Conservation (phyloP, 257 asterid genomes). For the Ilex aquifolium region DNA sequence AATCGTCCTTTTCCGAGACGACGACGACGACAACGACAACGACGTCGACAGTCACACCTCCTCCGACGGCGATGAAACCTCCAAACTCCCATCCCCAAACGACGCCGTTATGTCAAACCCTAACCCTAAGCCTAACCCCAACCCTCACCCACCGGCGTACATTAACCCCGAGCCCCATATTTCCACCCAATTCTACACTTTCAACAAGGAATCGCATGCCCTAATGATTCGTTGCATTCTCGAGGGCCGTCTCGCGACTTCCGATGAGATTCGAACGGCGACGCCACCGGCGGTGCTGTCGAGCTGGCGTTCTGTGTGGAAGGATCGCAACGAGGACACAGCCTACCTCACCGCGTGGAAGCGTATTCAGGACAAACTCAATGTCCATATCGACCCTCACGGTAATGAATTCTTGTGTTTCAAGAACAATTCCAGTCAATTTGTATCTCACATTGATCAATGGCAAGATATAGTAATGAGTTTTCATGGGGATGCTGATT, state of each 20-base stretch:
- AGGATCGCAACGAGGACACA: conserved; percentile 94
- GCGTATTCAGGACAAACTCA: conserved; percentile 93
- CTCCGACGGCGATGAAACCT: conserved; percentile 50
- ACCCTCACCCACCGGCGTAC: conserved; percentile 14
- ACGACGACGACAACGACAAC: conserved; percentile 54
- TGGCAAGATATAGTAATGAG: conserved; percentile 96
- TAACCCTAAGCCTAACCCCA: conserved; percentile 28
- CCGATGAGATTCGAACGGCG: conserved; percentile 84
- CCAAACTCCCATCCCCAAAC: conserved; percentile 12
- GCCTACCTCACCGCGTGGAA: conserved; percentile 96
- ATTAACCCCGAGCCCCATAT: conserved; percentile 73
- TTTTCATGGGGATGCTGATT: conserved; percentile 67
- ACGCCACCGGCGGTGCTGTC: conserved; percentile 65
- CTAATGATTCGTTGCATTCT: conserved; percentile 71
- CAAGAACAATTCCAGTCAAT: conserved; percentile 73
- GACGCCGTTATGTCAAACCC: conserved; percentile 43
- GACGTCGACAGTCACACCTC: conserved; percentile 56
- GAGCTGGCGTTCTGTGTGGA: conserved; percentile 98
- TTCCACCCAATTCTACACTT: conserved; percentile 91
- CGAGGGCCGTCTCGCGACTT: conserved; percentile 63
- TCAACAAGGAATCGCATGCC: conserved; percentile 72
- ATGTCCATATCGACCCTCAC: conserved; percentile 32
- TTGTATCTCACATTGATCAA: conserved; percentile 79
- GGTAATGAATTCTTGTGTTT: conserved; percentile 68
- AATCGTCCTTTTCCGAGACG: conserved; percentile 67